Base-by-base conservation (phyloP, 108 stramenopile genomes). In the Skeletonema menzelii region DNA sequence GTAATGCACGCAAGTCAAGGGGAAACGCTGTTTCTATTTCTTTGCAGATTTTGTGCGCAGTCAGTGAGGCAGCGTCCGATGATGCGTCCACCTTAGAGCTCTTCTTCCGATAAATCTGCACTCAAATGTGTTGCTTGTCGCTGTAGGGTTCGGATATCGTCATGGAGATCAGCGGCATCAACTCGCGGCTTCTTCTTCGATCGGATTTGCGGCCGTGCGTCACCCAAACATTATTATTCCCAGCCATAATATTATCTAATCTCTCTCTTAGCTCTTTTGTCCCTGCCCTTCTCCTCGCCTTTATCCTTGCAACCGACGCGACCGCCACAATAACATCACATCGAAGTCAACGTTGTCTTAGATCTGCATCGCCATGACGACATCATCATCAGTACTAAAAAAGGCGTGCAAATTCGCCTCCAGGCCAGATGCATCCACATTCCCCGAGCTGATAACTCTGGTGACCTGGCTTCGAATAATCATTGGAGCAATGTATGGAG, bases 371-470 rank as follows among this genome's bases (percentile, higher is more conserved):
- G 35, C 35, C 49, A 53, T 53, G 49, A 53, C 49, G 49, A 53
- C 49, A 10, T 22, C 49, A 10, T 22, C 49, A 22, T 53, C 49
- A 53, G 49, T 53, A n/a, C 5, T 53, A 53, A 19, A 24, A 53
- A 53, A 53, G 49, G 49, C 49, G 22, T 10, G 19, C 4, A 20
- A 53, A 10, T 53, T 53, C 49, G 49, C 22, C 2, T 90, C 86
- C 13, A 84, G 87, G 72, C 91, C 91, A 20, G 84, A 85, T 15
- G 60, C 66, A 56, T 80, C 83, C 35, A 87, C 86, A 26, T 87
- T 92, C 68, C 87, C 89, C 11, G 89, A 92, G 78, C 74, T 92
- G 31, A 74, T 76, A 11, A 70, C 77, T 42, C 70, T 84, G 14
- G 63, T 87, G 3, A 72, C 88, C 42, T 92, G 88, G 87, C 22